phyloP scores from a whole-genome alignment of 495 filamentous ascomycete species.

The Neurospora sp. region DNA sequence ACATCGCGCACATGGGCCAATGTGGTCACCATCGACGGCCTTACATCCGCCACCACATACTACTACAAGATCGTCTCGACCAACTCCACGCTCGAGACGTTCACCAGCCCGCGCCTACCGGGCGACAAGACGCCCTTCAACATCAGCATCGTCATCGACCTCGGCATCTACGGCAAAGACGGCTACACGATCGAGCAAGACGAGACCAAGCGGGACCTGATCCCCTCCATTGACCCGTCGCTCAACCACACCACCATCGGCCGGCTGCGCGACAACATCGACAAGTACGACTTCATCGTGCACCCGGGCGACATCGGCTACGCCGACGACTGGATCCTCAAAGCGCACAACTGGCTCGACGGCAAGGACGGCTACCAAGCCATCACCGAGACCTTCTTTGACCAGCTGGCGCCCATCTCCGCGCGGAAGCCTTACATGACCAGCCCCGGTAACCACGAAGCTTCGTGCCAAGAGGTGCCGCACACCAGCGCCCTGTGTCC shows the following conservation, averaged over 20 bases:
- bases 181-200: slow-evolving; percentile 44
- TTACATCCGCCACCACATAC: slow-evolving; percentile 32
- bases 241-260: slow-evolving; percentile 54
- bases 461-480: slow-evolving; percentile 32
- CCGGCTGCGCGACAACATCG: slow-evolving; percentile 41
- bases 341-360: slow-evolving; percentile 30
- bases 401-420: slow-evolving; percentile 33
- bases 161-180: slow-evolving; percentile 44
- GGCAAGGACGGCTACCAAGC: slow-evolving; percentile 33
- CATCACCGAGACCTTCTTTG: slow-evolving; percentile 35
- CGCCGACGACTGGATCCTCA: slow-evolving; percentile 39
- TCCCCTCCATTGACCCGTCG: slow-evolving; percentile 42
- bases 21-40: slow-evolving; percentile 23
- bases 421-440: slow-evolving; percentile 36
- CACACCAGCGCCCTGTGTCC: slow-evolving; percentile 38
- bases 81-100: slow-evolving; percentile 46
- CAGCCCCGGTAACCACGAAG: slow-evolving; percentile 37
- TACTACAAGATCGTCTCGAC: slow-evolving; percentile 45
- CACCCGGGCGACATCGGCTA: slow-evolving; percentile 46
- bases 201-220: slow-evolving; percentile 41
- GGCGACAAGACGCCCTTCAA: slow-evolving; percentile 34
- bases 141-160: slow-evolving; percentile 33
- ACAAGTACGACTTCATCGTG: slow-evolving; percentile 51
- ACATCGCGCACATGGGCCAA: slow-evolving; percentile 33
- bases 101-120: slow-evolving; percentile 42